phyloP scores from a whole-genome alignment of 2,329 filamentous ascomycete species.

The Teratosphaeria pseudoeucalypti region DNA sequence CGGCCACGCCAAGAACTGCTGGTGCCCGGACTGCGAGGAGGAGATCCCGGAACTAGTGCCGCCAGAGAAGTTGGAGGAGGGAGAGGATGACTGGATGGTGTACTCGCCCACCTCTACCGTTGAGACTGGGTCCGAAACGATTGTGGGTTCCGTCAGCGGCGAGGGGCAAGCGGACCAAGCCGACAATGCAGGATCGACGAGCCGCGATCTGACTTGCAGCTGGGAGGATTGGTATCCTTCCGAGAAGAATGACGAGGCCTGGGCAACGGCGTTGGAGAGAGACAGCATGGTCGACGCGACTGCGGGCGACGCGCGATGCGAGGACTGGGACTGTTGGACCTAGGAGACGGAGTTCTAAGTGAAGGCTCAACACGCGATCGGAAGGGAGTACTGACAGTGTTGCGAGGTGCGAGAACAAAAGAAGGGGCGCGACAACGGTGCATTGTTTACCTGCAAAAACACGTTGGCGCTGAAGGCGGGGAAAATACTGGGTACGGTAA shows the following conservation, averaged over 20 bases:
- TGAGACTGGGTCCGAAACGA: not conserved
- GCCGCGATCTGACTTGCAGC: not conserved
- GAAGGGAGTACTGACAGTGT: not conserved
- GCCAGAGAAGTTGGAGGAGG: constrained; percentile 5
- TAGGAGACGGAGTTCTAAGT: not conserved
- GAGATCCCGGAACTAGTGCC: constrained; percentile 12
- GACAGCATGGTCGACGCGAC: not conserved
- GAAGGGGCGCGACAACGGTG: not conserved
- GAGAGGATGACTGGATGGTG: constrained; percentile 14
- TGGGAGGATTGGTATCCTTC: not conserved
- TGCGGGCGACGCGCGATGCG: not conserved
- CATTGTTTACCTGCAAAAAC: not conserved
- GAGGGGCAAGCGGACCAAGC: not conserved
- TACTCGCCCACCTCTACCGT: constrained; percentile 9
- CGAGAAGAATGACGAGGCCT: not conserved
- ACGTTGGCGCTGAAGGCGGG: not conserved
- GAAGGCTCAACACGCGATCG: not conserved
- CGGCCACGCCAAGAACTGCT: constrained; percentile 22
- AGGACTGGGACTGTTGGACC: not conserved
- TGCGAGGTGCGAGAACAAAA: not conserved
- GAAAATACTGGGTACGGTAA: not conserved
- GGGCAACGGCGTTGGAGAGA: not conserved
- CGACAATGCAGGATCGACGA: not conserved
- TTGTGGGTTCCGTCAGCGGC: not conserved
- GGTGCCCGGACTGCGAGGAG: constrained; percentile 15